Percentiles rank a stretch among this genome's conserved stretches.
phyloP scores from a whole-genome alignment of 768 basidiomycete species.

The Lactarius trivialis region DNA sequence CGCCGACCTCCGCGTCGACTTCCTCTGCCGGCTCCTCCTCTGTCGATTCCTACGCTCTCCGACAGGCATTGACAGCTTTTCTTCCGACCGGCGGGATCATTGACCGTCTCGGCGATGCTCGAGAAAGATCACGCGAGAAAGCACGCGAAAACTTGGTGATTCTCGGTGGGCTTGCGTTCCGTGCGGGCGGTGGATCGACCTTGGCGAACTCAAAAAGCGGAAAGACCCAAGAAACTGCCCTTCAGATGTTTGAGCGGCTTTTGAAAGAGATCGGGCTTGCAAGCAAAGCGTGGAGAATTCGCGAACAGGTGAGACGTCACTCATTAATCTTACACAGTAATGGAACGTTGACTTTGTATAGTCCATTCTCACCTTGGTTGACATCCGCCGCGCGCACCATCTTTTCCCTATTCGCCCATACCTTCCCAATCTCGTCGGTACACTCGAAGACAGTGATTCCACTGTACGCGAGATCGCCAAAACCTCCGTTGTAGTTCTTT shows the following conservation, averaged over 20 bases:
- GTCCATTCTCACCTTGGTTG: slow-evolving; percentile 60
- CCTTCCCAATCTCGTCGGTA: slow-evolving; percentile 70
- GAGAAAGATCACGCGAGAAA: slow-evolving; percentile 62
- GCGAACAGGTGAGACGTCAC: slow-evolving; percentile 67
- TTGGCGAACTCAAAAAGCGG: slow-evolving; percentile 42
- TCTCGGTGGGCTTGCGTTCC: slow-evolving; percentile 67
- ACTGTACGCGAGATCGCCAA: slow-evolving; percentile 84
- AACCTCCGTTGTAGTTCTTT: slow-evolving; percentile 74
- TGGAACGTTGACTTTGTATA: slow-evolving; percentile 14
- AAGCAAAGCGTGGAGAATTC: slow-evolving; percentile 81
- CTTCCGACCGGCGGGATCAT: slow-evolving; percentile 71
- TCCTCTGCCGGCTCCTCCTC: slow-evolving; percentile 39
- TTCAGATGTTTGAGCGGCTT: slow-evolving; percentile 62
- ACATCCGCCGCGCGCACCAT: slow-evolving; percentile 63
- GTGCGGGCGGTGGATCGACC: slow-evolving; percentile 41
- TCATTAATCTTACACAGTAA: slow-evolving; percentile 29
- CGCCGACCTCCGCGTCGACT: slow-evolving; percentile 43
- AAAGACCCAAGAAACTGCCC: slow-evolving; percentile 64
- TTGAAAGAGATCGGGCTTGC: slow-evolving; percentile 64
- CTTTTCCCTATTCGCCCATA: slow-evolving; percentile 79
- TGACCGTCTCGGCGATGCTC: slow-evolving; percentile 75
- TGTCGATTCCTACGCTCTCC: slow-evolving; percentile 53
- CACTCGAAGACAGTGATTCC: slow-evolving; percentile 86
- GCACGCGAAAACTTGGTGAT: slow-evolving; percentile 73
- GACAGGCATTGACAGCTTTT: slow-evolving; percentile 61